Conservation (phyloP, 192 early-diverging fungal species). For the Mycoemilia scoparia region DNA sequence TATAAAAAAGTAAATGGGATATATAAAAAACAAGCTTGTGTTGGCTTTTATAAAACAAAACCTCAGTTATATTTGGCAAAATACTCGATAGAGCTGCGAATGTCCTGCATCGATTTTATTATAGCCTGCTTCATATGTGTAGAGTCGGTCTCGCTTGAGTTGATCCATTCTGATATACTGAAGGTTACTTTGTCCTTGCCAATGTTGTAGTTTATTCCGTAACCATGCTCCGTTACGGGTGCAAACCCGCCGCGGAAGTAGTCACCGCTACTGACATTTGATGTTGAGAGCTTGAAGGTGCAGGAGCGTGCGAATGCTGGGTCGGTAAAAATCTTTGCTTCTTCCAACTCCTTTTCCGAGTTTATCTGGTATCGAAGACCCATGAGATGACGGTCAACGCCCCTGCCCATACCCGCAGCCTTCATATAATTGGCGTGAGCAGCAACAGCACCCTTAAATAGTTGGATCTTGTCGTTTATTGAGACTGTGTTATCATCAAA, state of each 20-base stretch:
- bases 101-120: conserved; percentile 17
- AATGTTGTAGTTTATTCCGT: conserved; percentile 72
- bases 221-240: conserved; percentile 65
- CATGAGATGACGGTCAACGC: conserved; percentile 84
- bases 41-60: too few relatives aligned
- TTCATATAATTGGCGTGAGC: conserved; percentile 56
- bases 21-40: too few relatives aligned
- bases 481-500: conserved; percentile 48
- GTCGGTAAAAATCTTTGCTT: conserved; percentile 66
- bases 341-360: conserved; percentile 32
- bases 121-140: conserved; percentile 41
- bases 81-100: conserved; percentile 20
- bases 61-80: too few relatives aligned
- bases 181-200: conserved; percentile 48
- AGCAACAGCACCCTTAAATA: conserved; percentile 44
- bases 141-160: conserved; percentile 35
- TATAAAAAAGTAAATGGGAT: too few relatives aligned
- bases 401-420: conserved; percentile 55
- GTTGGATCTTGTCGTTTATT: conserved; percentile 23
- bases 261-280: conserved; percentile 56
- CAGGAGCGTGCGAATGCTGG: conserved; percentile 56
- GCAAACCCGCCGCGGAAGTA: conserved; percentile 67
- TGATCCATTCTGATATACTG: conserved; percentile 37
- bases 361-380: conserved; percentile 59
- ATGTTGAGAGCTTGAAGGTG: conserved; percentile 67